Conservation (phyloP, 495 filamentous ascomycete species). For the Neurospora sp. region DNA sequence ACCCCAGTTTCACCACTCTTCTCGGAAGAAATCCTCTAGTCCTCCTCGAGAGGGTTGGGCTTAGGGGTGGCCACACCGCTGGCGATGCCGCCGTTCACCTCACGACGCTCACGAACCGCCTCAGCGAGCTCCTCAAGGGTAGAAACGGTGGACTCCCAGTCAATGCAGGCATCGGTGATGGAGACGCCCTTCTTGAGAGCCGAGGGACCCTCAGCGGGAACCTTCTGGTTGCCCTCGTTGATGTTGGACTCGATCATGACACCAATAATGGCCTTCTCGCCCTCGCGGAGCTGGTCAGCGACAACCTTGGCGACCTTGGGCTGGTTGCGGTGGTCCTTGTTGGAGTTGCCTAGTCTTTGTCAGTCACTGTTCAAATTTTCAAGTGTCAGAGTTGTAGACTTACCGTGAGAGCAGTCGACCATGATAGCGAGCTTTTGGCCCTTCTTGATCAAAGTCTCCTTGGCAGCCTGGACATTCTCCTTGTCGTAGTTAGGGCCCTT, state of each 20-base stretch:
- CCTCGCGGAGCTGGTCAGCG: conserved; percentile 74
- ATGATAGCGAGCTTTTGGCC: conserved; percentile 82
- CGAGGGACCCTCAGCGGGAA: conserved; percentile 69
- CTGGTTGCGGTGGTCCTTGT: conserved; percentile 77
- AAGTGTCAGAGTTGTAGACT: conserved; percentile 8
- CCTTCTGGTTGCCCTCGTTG: conserved; percentile 91
- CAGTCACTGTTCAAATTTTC: conserved; percentile 5
- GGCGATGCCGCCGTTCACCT: conserved; percentile 21
- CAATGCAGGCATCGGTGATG: conserved; percentile 96
- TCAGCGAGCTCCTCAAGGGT: conserved; percentile 82
- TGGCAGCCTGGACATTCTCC: conserved; percentile 65
- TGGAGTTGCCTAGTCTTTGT: conserved; percentile 49
- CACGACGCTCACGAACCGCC: conserved; percentile 69
- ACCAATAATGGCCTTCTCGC: conserved; percentile 82
- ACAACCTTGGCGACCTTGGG: conserved; percentile 79
- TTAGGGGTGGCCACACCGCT: conserved; percentile 17
- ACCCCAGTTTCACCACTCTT: not conserved
- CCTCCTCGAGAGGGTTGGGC: conserved; percentile 34
- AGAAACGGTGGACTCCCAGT: conserved; percentile 80
- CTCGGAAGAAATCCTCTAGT: conserved; percentile 15
- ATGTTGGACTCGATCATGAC: conserved; percentile 99
- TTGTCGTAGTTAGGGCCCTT: conserved; percentile 93
- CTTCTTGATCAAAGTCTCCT: conserved; percentile 76
- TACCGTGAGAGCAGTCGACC: conserved; percentile 95
- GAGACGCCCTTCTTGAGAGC: conserved; percentile 84